phyloP scores from a whole-genome alignment of 1,284 basidiomycete genomes.

The Earliella scabrosa region DNA sequence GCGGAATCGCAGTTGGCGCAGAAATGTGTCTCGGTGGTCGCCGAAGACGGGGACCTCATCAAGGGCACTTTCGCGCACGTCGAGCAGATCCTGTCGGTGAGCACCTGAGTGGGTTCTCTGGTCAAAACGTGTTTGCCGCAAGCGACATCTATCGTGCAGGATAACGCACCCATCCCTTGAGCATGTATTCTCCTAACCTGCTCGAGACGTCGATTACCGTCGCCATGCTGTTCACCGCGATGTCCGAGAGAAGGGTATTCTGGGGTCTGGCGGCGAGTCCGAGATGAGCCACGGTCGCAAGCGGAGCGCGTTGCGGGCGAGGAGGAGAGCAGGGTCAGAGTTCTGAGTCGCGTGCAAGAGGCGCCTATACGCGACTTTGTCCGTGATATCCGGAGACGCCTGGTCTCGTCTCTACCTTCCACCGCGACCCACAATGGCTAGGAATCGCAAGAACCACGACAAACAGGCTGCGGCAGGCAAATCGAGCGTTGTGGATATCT shows the following conservation, averaged over 20 bases:
- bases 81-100: slow-evolving; percentile 68
- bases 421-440: slow-evolving; percentile 1
- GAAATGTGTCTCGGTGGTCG: slow-evolving; percentile 51
- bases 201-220: slow-evolving; percentile 59
- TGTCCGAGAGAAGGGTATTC: background rate
- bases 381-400: no score
- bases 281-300: background rate
- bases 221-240: slow-evolving; percentile 44
- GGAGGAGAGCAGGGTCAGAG: background rate
- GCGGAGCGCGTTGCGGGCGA: background rate
- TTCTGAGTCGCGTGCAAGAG: background rate
- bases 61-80: slow-evolving; percentile 65
- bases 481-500: slow-evolving; percentile 46
- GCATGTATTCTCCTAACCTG: slow-evolving; percentile 70
- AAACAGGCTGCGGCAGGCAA: background rate
- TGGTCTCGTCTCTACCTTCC: no score
- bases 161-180: slow-evolving; percentile 73
- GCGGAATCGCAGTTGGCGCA: slow-evolving; percentile 65
- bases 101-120: slow-evolving; percentile 46
- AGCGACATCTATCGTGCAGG: background rate
- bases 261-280: background rate
- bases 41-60: slow-evolving; percentile 67
- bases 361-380: no score
- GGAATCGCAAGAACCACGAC: slow-evolving; percentile 36
- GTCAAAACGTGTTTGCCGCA: slow-evolving; percentile 6